Evolutionary conservation across 306 rosid genomes (phyloP).

Genomic region (Inga laurina): DNA sequence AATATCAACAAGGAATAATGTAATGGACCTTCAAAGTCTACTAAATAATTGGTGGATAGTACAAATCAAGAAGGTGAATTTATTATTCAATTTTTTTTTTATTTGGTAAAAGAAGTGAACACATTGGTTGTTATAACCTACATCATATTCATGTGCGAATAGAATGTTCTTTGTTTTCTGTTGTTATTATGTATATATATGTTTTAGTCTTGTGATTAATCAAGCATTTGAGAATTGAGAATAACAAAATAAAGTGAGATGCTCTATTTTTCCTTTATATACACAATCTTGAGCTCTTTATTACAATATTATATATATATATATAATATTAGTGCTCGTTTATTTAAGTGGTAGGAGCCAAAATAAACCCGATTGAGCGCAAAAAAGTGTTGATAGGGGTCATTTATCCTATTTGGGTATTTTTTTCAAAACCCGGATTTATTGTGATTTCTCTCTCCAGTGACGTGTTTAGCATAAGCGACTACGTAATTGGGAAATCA

Average conservation of each 20-base stretch:
- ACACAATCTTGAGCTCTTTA: background rate
- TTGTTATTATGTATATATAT: no score
- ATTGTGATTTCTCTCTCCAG: no score
- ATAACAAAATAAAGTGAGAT: background rate
- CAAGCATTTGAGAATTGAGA: background rate
- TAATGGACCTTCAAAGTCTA: conserved; percentile 4
- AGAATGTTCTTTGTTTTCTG: background rate
- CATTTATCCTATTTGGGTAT: no score
- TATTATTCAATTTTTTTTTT: background rate
- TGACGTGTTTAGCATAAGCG: no score
- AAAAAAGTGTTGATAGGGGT: no score
- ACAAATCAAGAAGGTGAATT: conserved; percentile 2
- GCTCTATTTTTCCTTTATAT: background rate
- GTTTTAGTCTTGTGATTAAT: background rate
- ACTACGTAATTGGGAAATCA: no score
- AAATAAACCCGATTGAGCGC: no score
- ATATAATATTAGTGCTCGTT: no score
- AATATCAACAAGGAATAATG: background rate
- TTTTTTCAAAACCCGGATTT: no score
- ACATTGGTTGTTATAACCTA: background rate
- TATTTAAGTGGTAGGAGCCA: no score
- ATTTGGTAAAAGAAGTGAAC: background rate
- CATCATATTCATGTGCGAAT: background rate
- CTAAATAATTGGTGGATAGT: background rate
- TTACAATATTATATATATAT: background rate